These are phyloP conservation scores for Apodospora peruviana DNA, from an alignment of 495 filamentous ascomycete species.

Conservation along the genomic window DNA sequence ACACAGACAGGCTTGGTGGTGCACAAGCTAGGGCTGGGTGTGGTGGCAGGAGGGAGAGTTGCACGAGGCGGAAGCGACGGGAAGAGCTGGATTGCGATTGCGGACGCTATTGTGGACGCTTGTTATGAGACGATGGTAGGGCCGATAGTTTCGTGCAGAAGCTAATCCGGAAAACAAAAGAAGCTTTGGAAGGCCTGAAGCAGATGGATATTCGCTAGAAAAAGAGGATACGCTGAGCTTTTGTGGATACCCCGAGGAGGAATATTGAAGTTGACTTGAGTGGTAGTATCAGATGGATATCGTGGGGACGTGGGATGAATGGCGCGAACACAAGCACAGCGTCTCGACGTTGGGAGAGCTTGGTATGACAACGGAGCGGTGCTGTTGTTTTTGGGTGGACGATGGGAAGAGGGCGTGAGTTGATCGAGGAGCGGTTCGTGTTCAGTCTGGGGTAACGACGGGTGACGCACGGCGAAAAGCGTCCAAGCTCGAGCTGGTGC, in stretches of 20 bases:
- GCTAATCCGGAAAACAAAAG: not conserved
- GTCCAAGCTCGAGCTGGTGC: not conserved
- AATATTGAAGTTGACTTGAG: conserved; percentile 14
- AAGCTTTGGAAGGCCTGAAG: not conserved
- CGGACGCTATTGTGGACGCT: conserved; percentile 10
- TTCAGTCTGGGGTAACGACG: conserved; percentile 10
- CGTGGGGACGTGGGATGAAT: too few relatives aligned
- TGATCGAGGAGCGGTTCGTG: conserved; percentile 6
- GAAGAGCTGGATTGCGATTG: conserved; percentile 2
- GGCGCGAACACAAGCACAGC: too few relatives aligned
- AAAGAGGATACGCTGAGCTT: conserved; percentile 4
- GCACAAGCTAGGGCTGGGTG: conserved; percentile 1
- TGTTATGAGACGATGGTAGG: conserved; percentile 20
- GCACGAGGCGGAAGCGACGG: conserved; percentile 7
- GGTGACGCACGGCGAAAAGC: conserved; percentile 4
- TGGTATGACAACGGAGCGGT: too few relatives aligned
- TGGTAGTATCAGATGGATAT: too few relatives aligned
- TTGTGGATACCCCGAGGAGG: not conserved
- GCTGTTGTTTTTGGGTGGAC: too few relatives aligned
- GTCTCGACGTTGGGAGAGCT: too few relatives aligned
- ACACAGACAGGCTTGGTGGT: conserved; percentile 16
- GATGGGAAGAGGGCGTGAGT: too few relatives aligned
- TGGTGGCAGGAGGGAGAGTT: conserved; percentile 2
- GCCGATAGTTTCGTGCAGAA: conserved; percentile 26
- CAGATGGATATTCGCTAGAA: conserved; percentile 9